Conservation (phyloP, 352 stramenopile species). For the Hyaloperonospora arabidopsidis region DNA sequence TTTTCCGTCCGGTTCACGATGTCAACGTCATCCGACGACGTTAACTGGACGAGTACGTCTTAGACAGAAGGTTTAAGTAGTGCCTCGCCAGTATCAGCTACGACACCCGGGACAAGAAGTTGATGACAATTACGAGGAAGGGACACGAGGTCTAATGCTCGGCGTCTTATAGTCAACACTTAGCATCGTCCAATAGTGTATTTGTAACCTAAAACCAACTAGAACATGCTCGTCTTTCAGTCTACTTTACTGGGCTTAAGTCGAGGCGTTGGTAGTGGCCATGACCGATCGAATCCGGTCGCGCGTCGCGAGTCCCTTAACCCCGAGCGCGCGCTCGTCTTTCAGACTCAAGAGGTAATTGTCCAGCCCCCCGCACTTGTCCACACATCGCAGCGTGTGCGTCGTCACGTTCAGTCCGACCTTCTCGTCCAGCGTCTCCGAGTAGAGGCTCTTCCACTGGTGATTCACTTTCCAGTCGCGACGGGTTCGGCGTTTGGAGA, state of each 20-base stretch:
- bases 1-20: slow-evolving; percentile 26
- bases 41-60: too few relatives aligned
- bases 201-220: too few relatives aligned
- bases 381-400: slow-evolving; percentile 87
- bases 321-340: slow-evolving; percentile 65
- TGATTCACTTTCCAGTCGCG: slow-evolving; percentile 92
- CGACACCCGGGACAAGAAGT: too few relatives aligned
- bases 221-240: too few relatives aligned
- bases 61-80: too few relatives aligned
- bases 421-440: slow-evolving; percentile 89
- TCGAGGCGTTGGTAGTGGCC: not conserved
- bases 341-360: slow-evolving; percentile 91
- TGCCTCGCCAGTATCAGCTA: too few relatives aligned
- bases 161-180: too few relatives aligned
- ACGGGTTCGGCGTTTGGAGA: slow-evolving; percentile 88
- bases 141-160: too few relatives aligned
- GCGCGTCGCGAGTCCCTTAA: slow-evolving; percentile 55
- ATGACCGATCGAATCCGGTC: slow-evolving; percentile 43
- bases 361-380: slow-evolving; percentile 90
- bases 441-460: slow-evolving; percentile 83
- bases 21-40: too few relatives aligned
- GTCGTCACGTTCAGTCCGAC: slow-evolving; percentile 90
- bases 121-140: too few relatives aligned
- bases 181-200: too few relatives aligned
- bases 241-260: too few relatives aligned